phyloP scores from a whole-genome alignment of 371 early-diverging fungal genomes.

The Lichtheimia corymbifera region DNA sequence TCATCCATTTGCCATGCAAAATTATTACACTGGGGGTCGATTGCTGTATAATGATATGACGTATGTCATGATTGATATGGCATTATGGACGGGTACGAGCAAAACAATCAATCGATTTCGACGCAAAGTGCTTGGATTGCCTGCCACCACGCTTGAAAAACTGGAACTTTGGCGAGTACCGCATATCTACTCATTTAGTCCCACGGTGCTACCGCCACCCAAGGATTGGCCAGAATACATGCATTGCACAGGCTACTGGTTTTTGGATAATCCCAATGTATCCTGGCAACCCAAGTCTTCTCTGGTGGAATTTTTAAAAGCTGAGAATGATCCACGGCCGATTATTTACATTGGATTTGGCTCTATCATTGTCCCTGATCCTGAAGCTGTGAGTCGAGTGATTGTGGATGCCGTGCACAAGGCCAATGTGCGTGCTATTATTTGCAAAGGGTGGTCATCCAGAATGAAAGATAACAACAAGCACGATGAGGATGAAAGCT shows the following conservation, averaged over 20 bases:
- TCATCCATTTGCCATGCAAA: slow-evolving; percentile 77
- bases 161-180: slow-evolving; percentile 63
- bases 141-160: slow-evolving; percentile 51
- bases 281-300: slow-evolving; percentile 60
- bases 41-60: slow-evolving; percentile 81
- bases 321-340: slow-evolving; percentile 43
- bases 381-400: slow-evolving; percentile 62
- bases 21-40: slow-evolving; percentile 56
- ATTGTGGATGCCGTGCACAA: slow-evolving; percentile 71
- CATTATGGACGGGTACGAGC: slow-evolving; percentile 69
- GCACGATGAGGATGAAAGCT: slow-evolving; percentile 18
- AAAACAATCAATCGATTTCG: slow-evolving; percentile 70
- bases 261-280: slow-evolving; percentile 66
- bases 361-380: slow-evolving; percentile 80
- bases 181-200: slow-evolving; percentile 76
- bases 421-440: slow-evolving; percentile 72
- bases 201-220: slow-evolving; percentile 67
- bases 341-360: slow-evolving; percentile 89
- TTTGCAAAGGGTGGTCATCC: slow-evolving; percentile 83
- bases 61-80: slow-evolving; percentile 74
- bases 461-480: slow-evolving; percentile 34
- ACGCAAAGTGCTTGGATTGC: slow-evolving; percentile 52
- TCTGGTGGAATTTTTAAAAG: slow-evolving; percentile 57
- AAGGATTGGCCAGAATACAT: slow-evolving; percentile 80
- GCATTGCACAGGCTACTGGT: slow-evolving; percentile 81